Evolutionary conservation across 352 stramenopile species (phyloP).

Genomic region (Pythium scleroteichum): DNA sequence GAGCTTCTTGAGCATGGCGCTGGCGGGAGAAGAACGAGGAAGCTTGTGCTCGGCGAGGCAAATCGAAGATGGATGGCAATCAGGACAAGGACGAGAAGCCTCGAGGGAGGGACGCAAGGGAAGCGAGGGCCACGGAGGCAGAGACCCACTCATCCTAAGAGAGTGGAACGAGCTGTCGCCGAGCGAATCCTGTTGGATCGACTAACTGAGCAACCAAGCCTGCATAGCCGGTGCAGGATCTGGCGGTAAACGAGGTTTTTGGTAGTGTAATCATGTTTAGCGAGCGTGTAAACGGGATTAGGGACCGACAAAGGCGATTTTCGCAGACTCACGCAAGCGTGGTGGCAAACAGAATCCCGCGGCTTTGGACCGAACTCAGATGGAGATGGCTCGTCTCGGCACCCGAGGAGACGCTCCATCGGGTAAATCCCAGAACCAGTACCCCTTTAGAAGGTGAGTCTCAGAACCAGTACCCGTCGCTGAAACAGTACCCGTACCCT

Average conservation of each 20-base stretch:
- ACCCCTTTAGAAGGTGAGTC: no score
- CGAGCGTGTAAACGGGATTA: neutral
- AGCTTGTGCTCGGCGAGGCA: slow-evolving; percentile 2
- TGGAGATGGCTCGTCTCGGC: neutral
- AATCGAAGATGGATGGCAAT: slow-evolving; percentile 19
- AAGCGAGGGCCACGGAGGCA: no score
- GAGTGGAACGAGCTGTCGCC: no score
- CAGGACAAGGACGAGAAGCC: neutral
- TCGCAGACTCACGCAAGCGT: neutral
- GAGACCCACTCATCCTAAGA: no score
- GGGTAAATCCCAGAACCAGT: no score
- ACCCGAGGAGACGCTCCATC: no score
- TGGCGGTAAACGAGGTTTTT: neutral
- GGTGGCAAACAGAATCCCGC: neutral
- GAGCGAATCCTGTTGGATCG: no score
- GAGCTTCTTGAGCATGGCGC: slow-evolving; percentile 21
- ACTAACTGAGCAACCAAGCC: no score
- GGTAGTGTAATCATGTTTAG: neutral
- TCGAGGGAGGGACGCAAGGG: neutral
- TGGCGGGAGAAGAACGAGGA: neutral
- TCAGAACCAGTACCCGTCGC: no score
- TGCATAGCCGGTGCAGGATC: no score
- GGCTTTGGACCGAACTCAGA: slow-evolving; percentile 2
- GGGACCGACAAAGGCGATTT: no score
- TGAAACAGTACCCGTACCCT: no score